Evolutionary conservation across 257 asterid genomes (phyloP).

Genomic region (Ilex asprella): DNA sequence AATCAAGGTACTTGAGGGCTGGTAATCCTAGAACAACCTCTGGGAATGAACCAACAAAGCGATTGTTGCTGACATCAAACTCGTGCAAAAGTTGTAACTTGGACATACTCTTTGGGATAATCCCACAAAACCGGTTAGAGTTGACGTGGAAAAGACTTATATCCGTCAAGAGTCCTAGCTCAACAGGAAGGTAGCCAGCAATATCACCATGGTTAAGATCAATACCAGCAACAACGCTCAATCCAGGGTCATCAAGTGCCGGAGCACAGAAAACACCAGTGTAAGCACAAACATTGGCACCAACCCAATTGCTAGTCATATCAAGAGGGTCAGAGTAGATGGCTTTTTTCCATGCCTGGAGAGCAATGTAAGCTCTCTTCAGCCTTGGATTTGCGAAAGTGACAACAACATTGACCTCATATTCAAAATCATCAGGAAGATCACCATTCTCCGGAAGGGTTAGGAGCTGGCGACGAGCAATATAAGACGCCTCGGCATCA

Average conservation of each 20-base stretch:
- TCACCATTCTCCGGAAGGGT: constrained; percentile 9
- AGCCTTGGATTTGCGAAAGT: constrained; percentile 39
- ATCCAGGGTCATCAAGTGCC: constrained; percentile 44
- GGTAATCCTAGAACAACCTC: constrained; percentile 47
- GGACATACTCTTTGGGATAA: constrained; percentile 49
- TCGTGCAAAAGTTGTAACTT: constrained; percentile 42
- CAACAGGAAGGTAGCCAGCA: constrained; percentile 82
- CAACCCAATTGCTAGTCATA: constrained; percentile 64
- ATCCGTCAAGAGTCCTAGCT: constrained; percentile 56
- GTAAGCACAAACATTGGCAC: constrained; percentile 63
- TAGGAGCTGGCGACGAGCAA: constrained; percentile 28
- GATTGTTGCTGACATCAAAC: constrained; percentile 84
- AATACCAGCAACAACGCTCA: constrained; percentile 71
- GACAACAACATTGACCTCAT: not conserved
- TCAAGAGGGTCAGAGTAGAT: constrained; percentile 75
- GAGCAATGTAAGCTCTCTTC: constrained; percentile 50
- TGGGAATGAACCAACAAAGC: constrained; percentile 80
- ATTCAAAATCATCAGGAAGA: constrained; percentile 10
- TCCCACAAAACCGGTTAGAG: constrained; percentile 78
- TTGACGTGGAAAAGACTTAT: constrained; percentile 68
- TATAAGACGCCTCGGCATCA: constrained; percentile 21
- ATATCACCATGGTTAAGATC: constrained; percentile 79
- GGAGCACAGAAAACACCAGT: constrained; percentile 58
- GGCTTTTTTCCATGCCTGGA: constrained; percentile 71
- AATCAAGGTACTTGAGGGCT: constrained; percentile 55